Evolutionary conservation across 352 stramenopile genomes (phyloP).

Genomic region (Phytophthora multivora): DNA sequence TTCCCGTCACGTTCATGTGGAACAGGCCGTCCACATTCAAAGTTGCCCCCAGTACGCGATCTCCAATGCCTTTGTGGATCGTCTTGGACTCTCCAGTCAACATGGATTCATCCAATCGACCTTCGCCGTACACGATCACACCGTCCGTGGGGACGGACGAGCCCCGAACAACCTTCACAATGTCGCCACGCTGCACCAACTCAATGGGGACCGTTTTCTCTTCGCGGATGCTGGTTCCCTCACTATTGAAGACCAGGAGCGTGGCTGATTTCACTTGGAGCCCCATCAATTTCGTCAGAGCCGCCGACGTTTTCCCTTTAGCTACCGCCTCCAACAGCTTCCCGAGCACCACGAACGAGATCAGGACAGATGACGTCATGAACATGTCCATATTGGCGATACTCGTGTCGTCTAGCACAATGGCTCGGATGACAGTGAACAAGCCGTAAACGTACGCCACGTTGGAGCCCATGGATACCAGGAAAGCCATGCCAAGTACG

Average conservation of each 20-base stretch:
- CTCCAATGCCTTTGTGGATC: constrained; percentile 87
- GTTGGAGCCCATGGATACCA: constrained; percentile 95
- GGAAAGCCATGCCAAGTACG: constrained; percentile 95
- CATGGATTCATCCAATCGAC: constrained; percentile 93
- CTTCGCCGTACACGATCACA: constrained; percentile 88
- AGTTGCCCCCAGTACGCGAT: constrained; percentile 86
- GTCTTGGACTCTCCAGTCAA: constrained; percentile 94
- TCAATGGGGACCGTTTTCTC: constrained; percentile 81
- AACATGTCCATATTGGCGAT: constrained; percentile 91
- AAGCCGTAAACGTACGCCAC: constrained; percentile 95
- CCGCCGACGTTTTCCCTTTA: constrained; percentile 93
- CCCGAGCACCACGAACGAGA: constrained; percentile 97
- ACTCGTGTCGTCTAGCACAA: constrained; percentile 53
- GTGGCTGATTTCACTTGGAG: constrained; percentile 94
- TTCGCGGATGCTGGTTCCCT: constrained; percentile 48
- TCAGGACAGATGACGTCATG: constrained; percentile 96
- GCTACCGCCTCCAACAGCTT: constrained; percentile 96
- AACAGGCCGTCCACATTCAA: constrained; percentile 91
- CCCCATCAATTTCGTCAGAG: constrained; percentile 94
- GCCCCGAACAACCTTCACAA: constrained; percentile 93
- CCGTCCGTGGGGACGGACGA: constrained; percentile 92
- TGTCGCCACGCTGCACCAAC: constrained; percentile 89
- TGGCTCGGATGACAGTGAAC: constrained; percentile 81
- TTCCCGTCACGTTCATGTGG: constrained; percentile 90
- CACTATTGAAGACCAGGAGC: constrained; percentile 73